phyloP scores from a whole-genome alignment of 1,284 basidiomycete genomes.

The Paramarasmius palmivorus region DNA sequence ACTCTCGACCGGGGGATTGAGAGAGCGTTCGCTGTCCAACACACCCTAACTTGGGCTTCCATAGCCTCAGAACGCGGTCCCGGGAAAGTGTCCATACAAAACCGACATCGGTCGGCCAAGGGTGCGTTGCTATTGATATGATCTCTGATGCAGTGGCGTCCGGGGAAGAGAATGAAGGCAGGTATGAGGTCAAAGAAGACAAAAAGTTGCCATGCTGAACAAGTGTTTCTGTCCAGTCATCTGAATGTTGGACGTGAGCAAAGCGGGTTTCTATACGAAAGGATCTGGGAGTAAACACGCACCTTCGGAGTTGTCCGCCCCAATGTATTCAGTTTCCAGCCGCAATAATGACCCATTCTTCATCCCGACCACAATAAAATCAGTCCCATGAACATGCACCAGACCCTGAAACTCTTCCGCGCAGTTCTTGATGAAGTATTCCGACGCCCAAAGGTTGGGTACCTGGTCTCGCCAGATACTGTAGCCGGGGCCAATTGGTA shows the following conservation, averaged over 20 bases:
- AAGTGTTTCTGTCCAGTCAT: slow-evolving; percentile 68
- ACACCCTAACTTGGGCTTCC: slow-evolving; percentile 75
- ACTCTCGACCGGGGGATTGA: slow-evolving; percentile 34
- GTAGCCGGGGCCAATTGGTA: slow-evolving; percentile 56
- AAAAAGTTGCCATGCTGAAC: slow-evolving; percentile 65
- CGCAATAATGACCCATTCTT: slow-evolving; percentile 73
- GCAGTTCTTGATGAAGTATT: slow-evolving; percentile 64
- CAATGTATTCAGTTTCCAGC: slow-evolving; percentile 61
- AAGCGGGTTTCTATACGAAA: slow-evolving; percentile 8
- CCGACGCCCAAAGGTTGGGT: slow-evolving; percentile 60
- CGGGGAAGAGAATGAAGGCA: slow-evolving; percentile 51
- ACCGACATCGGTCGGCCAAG: slow-evolving; percentile 70
- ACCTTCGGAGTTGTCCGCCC: slow-evolving; percentile 57
- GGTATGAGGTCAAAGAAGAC: slow-evolving; percentile 64
- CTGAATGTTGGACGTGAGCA: slow-evolving; percentile 28
- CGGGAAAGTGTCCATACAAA: slow-evolving; percentile 86
- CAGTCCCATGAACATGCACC: slow-evolving; percentile 71
- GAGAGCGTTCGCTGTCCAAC: slow-evolving; percentile 58
- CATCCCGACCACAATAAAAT: slow-evolving; percentile 68
- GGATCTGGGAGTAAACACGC: too few species aligned
- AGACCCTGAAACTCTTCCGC: slow-evolving; percentile 45
- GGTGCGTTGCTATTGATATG: slow-evolving; percentile 65
- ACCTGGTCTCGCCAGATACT: slow-evolving; percentile 61
- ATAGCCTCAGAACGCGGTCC: slow-evolving; percentile 82
- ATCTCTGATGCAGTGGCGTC: slow-evolving; percentile 53